Conservation (phyloP, 169 alveolate genomes). For the Plasmodium vivax region DNA sequence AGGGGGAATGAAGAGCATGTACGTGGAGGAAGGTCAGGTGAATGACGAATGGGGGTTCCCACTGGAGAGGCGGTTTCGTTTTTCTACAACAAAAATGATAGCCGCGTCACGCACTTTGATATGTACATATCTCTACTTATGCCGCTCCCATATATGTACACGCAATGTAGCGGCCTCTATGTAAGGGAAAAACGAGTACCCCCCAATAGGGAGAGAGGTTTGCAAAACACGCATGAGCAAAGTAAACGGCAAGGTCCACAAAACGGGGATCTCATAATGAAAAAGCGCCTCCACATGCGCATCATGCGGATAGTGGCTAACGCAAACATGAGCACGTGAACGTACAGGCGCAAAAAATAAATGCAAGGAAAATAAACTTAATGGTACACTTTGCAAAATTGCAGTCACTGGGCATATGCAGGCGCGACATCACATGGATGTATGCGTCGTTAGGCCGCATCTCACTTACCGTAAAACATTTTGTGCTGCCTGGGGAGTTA, state of each 20-base stretch:
- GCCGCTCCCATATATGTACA: background rate
- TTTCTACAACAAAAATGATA: background rate
- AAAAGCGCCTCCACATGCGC: background rate
- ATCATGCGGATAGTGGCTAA: background rate
- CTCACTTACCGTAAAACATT: constrained; percentile 74
- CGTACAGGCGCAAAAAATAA: background rate
- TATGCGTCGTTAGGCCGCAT: background rate
- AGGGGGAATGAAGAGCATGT: background rate
- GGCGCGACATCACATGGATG: background rate
- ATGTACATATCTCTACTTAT: background rate
- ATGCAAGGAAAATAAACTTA: background rate
- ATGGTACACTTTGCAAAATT: background rate
- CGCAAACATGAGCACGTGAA: background rate
- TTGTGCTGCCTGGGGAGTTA: background rate
- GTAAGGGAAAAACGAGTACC: background rate
- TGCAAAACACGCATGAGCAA: background rate
- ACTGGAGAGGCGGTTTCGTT: background rate
- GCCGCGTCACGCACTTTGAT: background rate
- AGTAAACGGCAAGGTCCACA: background rate
- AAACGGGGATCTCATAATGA: background rate
- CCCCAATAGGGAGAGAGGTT: background rate
- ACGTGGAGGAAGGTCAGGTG: background rate
- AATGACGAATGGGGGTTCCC: background rate
- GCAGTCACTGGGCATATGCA: background rate
- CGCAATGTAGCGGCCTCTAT: background rate